Percentiles rank a stretch among this genome's conserved stretches.
Conservation (phyloP, 805 yeast genomes). For the Scheffersomyces stipitis region DNA sequence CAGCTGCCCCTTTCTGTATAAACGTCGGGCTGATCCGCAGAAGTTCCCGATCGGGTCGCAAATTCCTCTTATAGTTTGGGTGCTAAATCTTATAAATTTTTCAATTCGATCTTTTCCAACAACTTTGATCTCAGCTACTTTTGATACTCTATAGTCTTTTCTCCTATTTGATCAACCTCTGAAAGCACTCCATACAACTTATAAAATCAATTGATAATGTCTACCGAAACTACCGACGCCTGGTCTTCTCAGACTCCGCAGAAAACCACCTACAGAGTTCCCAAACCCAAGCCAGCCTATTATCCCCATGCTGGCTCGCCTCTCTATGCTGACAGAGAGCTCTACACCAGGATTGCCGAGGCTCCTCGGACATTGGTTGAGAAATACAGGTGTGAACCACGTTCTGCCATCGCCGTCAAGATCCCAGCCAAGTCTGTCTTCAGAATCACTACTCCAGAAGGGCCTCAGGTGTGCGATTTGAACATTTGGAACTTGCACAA, state of each 20-base stretch:
- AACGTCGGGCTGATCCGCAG: too few relatives aligned
- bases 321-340: conserved; percentile 48
- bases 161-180: too few relatives aligned
- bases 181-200: too few relatives aligned
- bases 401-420: conserved; percentile 62
- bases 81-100: too few relatives aligned
- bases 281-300: conserved; percentile 56
- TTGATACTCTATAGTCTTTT: too few relatives aligned
- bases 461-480: conserved; percentile 71
- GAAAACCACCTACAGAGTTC: conserved; percentile 33
- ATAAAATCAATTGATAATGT: not conserved
- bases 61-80: too few relatives aligned
- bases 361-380: conserved; percentile 45
- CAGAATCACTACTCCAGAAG: conserved; percentile 62
- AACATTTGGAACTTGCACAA: conserved; percentile 63
- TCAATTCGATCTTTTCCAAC: too few relatives aligned
- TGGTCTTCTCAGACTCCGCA: conserved; percentile 31
- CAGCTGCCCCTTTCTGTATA: too few relatives aligned
- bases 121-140: too few relatives aligned
- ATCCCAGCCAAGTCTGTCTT: conserved; percentile 62
- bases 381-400: conserved; percentile 46
- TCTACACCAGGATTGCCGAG: conserved; percentile 46
- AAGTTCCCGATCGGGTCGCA: too few relatives aligned
- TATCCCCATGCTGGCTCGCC: conserved; percentile 55
- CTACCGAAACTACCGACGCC: not conserved